Percentiles rank a stretch among this genome's conserved stretches.
Conservation (phyloP, 352 stramenopile species). For the Aphanomyces stellatus region DNA sequence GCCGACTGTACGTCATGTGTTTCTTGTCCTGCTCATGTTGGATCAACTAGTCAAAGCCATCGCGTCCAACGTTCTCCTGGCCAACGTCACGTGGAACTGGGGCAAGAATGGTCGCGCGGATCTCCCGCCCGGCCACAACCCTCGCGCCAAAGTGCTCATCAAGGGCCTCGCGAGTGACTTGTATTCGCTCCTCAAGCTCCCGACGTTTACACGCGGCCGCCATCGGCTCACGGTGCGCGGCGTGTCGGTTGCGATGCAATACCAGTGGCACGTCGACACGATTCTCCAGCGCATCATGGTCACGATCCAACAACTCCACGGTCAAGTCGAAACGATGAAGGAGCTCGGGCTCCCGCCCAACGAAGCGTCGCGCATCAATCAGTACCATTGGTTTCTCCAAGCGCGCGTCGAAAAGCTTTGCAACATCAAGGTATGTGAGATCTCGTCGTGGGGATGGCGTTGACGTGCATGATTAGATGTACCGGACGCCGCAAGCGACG, state of each 20-base stretch:
- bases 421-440: constrained; percentile 72
- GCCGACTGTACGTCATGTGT: constrained; percentile 35
- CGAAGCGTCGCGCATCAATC: constrained; percentile 81
- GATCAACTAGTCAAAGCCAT: constrained; percentile 50
- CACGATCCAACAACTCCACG: constrained; percentile 49
- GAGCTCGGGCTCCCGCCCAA: constrained; percentile 56
- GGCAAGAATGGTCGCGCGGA: constrained; percentile 48
- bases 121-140: constrained; percentile 39
- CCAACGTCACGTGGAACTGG: constrained; percentile 79
- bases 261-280: constrained; percentile 30
- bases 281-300: constrained; percentile 51
- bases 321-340: constrained; percentile 76
- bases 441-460: too few species aligned
- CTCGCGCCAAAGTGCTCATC: constrained; percentile 51
- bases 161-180: constrained; percentile 36
- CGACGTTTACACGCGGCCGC: constrained; percentile 56
- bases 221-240: constrained; percentile 56
- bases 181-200: constrained; percentile 46
- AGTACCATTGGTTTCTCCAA: constrained; percentile 82
- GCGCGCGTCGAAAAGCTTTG: constrained; percentile 71
- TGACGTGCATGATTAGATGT: constrained; percentile 35
- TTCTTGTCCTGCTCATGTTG: too few species aligned
- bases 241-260: constrained; percentile 36
- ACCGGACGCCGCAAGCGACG: constrained; percentile 78
- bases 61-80: constrained; percentile 60